Evolutionary conservation across 495 filamentous ascomycete genomes (phyloP).

Genomic region (Hypoxylon perforatum): DNA sequence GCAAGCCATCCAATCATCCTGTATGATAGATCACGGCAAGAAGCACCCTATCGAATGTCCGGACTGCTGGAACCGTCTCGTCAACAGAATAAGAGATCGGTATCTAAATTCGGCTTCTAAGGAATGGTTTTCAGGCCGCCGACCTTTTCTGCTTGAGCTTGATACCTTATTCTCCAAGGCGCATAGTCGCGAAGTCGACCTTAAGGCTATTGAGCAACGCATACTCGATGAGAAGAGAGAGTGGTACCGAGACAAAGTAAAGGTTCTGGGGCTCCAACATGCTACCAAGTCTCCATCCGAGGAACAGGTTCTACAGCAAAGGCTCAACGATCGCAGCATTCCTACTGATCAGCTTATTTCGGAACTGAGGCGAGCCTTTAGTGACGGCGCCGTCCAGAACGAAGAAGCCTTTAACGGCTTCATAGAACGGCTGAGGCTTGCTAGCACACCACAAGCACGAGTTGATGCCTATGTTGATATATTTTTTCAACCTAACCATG

Average conservation of each 20-base stretch:
- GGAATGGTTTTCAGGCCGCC: conserved; percentile 58
- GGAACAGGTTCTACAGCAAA: conserved; percentile 41
- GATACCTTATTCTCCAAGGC: conserved; percentile 53
- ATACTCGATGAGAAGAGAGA: conserved; percentile 55
- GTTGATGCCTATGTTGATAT: conserved; percentile 47
- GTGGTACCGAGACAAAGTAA: conserved; percentile 56
- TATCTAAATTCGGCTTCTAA: conserved; percentile 48
- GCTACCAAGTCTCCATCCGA: conserved; percentile 35
- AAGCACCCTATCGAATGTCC: conserved; percentile 51
- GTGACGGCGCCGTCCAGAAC: conserved; percentile 35
- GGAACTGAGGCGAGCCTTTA: conserved; percentile 40
- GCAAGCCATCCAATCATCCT: conserved; percentile 35
- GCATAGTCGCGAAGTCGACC: conserved; percentile 48
- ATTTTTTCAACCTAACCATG: conserved; percentile 47
- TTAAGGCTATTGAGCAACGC: conserved; percentile 52
- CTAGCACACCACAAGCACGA: conserved; percentile 35
- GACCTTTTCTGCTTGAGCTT: conserved; percentile 53
- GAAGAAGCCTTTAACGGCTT: conserved; percentile 42
- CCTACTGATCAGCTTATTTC: conserved; percentile 40
- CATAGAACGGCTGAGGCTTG: conserved; percentile 39
- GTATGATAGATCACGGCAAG: conserved; percentile 43
- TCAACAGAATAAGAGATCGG: conserved; percentile 50
- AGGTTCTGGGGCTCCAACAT: conserved; percentile 44
- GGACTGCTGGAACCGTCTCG: conserved; percentile 51
- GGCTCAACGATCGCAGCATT: conserved; percentile 41